Base-by-base conservation (phyloP, 1,139 yeast species). In the Zygosaccharomyces pseudobailii region DNA sequence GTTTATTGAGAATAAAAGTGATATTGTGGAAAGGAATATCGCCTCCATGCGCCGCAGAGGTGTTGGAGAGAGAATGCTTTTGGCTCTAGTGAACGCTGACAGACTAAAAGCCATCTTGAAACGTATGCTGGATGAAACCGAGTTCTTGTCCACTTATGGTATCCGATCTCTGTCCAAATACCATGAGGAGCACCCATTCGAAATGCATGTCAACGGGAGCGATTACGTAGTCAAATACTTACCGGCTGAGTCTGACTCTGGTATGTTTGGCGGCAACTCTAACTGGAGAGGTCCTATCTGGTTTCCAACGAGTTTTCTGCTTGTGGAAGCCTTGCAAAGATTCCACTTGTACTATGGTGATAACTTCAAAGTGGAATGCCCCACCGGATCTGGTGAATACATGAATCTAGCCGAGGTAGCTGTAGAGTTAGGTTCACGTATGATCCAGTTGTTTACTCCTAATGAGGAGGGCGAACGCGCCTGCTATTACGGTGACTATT, bases 201-300 rank as follows among this genome's bases (percentile, higher is more conserved):
- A 80, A 47, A 87, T 89, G 95, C 78, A 84, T 53, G 96, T 89
- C 44, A 77, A 87, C 65, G 95, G 95, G 13, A 76, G 82, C 56
- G 73, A 75, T 42, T 90, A 84, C 67, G 72, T 73, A 34, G 95
- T 90, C 31, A 80, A 79, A 53, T 90, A 90, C 67, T 78, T 89
- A 49, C 88, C 97, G 2, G 97, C 96, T 20, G 97, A 90, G 66
- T 86, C 96, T 20, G 94, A 88, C 63, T 84, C 95, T 3, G 96
- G 96, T 8, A 79, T 90, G 80, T 90, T 90, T 75, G 97, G 97
- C 48, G 97, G 97, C 55, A 90, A 90, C 65, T 88, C 96, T 25
- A 90, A 89, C 68, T 90, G 97, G 97, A 78, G 97, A 69, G 97
- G 97, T 4, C 97, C 97, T n/a, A 88, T 90, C 61, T 90, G 97